phyloP scores from a whole-genome alignment of 257 asterid genomes.

The Petrea volubilis region DNA sequence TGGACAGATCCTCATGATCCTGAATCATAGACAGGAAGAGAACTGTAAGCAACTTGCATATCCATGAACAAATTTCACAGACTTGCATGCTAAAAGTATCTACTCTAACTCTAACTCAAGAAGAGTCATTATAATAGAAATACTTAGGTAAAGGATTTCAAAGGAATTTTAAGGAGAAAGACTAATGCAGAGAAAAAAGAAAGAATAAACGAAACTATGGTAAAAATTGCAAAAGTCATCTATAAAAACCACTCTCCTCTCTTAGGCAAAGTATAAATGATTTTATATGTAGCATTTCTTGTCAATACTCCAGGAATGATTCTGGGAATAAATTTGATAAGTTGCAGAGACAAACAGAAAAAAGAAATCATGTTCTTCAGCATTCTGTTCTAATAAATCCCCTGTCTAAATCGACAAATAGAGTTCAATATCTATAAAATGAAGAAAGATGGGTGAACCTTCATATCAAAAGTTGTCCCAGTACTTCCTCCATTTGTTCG shows the following conservation, averaged over 20 bases:
- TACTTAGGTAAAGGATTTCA: not conserved
- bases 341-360: not conserved
- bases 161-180: not conserved
- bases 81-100: not conserved
- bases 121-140: too few relatives aligned
- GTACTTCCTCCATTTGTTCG: conserved; percentile 26
- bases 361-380: not conserved
- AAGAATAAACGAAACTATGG: not conserved
- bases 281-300: not conserved
- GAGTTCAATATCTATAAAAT: not conserved
- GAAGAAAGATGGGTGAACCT: conserved; percentile 26
- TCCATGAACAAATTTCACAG: not conserved
- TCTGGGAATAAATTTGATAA: not conserved
- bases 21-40: not conserved
- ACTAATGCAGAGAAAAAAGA: not conserved
- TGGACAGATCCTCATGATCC: conserved; percentile 23
- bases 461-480: conserved; percentile 3
- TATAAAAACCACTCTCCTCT: not conserved
- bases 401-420: not conserved
- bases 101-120: too few relatives aligned
- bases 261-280: not conserved
- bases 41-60: not conserved
- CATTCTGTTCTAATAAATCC: not conserved
- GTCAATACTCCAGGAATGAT: not conserved
- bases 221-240: not conserved